Base-by-base conservation (phyloP, 139 green algal genomes). In the Chlorella sp. region DNA sequence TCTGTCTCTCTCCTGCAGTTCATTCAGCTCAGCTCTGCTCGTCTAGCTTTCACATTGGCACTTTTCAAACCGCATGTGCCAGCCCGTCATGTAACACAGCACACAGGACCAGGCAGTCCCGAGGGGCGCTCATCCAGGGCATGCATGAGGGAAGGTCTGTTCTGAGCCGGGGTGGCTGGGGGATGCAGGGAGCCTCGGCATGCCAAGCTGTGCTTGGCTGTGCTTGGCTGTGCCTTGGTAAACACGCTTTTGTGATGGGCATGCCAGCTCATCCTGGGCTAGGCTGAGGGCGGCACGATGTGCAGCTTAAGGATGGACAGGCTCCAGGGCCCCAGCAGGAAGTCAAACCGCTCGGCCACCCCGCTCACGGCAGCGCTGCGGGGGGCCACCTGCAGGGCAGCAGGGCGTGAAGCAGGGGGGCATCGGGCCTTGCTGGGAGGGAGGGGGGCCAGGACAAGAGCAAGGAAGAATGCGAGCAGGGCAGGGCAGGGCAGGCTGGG, bases 281-380 rank as follows among this genome's bases (percentile, higher is more conserved):
- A 78, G 1, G 71, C 71, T 24, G 71, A 78, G 71, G 71, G 71
- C 16, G 71, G 30, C 71, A 78, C 32, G 71, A 78, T 78, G 71
- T 30, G 75, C 76, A 90, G 76, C 77, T 42, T 73, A 14, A 90
- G 78, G 3, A 85, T 32, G 79, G 66, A 86, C 24, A 90, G 77
- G 42, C 69, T 85, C 87, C 87, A 90, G 19, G 87, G 87, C 18
- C 73, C 16, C 36, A 78, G 37, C n/a, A 42, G 18, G 37, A 90
- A 15, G 15, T 39, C n/a, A 40, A 90, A 90, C 3, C 30, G 4
- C 61, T 42, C 77, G 30, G 78, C 85, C 28, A 90, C 30, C 16
- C 87, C 87, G 39, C 81, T 42, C 28, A 90, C 22, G 16, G 78
- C 19, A 30, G 30, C 34, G 16, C 37, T 36, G 39, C 15, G 24